Evolutionary conservation across 768 basidiomycete species (phyloP).

Genomic region (Lactifluus piperatus): DNA sequence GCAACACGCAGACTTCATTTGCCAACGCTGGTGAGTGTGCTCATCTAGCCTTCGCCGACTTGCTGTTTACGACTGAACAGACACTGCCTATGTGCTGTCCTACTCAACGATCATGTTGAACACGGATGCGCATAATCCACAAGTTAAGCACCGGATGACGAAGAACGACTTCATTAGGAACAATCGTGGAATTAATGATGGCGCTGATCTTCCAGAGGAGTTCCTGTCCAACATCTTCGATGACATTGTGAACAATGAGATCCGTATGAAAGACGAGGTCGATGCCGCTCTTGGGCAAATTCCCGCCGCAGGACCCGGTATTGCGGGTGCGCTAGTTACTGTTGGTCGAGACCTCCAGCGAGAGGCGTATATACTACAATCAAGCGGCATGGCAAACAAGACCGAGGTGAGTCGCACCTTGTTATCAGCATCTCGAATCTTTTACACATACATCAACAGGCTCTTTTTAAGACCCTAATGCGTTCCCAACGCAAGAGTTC

Average conservation of each 20-base stretch:
- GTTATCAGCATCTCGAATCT: not conserved
- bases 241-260: conserved; percentile 87
- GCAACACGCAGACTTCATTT: conserved; percentile 77
- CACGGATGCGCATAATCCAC: conserved; percentile 94
- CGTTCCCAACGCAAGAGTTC: conserved; percentile 82
- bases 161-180: conserved; percentile 88
- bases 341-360: conserved; percentile 93
- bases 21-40: conserved; percentile 79
- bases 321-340: conserved; percentile 74
- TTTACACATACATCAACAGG: conserved; percentile 39
- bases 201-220: conserved; percentile 80
- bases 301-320: conserved; percentile 48
- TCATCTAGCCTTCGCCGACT: conserved; percentile 6
- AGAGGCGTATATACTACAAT: conserved; percentile 93
- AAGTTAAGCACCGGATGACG: conserved; percentile 91
- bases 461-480: conserved; percentile 88
- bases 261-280: conserved; percentile 97
- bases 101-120: conserved; percentile 96
- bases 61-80: conserved; percentile 30
- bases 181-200: conserved; percentile 94
- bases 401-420: conserved; percentile 59
- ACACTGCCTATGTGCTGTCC: conserved; percentile 90
- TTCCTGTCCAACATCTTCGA: conserved; percentile 73
- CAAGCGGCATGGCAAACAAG: conserved; percentile 93
- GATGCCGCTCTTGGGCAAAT: conserved; percentile 44